Base-by-base conservation (phyloP, 352 stramenopile species). In the Aphanomyces cochlioides region DNA sequence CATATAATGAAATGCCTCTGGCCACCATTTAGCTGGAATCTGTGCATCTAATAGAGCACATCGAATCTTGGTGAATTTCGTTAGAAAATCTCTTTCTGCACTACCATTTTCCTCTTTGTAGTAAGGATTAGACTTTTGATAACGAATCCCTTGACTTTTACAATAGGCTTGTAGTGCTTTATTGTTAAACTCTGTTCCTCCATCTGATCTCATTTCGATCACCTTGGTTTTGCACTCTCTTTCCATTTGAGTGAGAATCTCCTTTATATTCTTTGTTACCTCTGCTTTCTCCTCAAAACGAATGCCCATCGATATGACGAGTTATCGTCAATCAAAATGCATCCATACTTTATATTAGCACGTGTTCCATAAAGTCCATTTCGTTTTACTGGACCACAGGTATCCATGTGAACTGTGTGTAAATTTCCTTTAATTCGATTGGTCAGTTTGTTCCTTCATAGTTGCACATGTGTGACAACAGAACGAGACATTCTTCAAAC, bases 71-170 rank as follows among this genome's bases (percentile, higher is more conserved):
- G 1, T 37, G 7, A 40, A 63, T 63, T 63, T 63, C n/a, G 19
- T 41, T 39, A 43, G 56, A 63, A 21, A n/a, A 34, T 63, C 56
- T 12, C 34, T 7, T 1, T 63, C 56, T 43, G 56, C 56, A 17
- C 28, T 10, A 21, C 56, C 56, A 63, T 63, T 63, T 39, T 63
- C 56, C 34, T 63, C 56, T n/a, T 63, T 7, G 19, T 10, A 63
- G 34, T 63, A 63, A 15, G 56, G 56, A 63, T 63, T 63, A 7
- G 56, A 63, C 56, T 17, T 63, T 38, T 63, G 19, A n/a, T 45
- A 38, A 45, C n/a, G n/a, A 63, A 63, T 63, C n/a, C 56, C 56
- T 37, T 21, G 10, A 10, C 34, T 3, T 34, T 63, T 63, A 37
- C 43, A 63, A 12, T 45, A 63, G 6, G 34, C 21, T 39, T 41